Conservation (phyloP, 1,284 basidiomycete species). For the Uromyces viciae-fabae region DNA sequence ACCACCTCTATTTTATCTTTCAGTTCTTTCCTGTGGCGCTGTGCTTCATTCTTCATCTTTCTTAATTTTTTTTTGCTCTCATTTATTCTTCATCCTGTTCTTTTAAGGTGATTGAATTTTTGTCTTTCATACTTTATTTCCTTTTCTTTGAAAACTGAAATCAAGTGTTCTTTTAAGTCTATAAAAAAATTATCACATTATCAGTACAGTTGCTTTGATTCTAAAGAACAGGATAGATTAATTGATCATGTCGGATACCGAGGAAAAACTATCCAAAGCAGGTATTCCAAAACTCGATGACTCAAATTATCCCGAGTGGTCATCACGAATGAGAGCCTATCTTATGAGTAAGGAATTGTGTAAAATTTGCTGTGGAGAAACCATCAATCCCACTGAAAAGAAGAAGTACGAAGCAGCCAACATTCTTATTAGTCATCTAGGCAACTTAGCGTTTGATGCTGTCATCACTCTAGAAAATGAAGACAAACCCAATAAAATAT, state of each 20-base stretch:
- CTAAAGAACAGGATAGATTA: not conserved
- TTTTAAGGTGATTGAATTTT: too few relatives aligned
- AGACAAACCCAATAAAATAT: not conserved
- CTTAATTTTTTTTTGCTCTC: too few relatives aligned
- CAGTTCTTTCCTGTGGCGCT: too few relatives aligned
- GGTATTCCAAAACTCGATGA: not conserved
- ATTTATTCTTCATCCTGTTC: too few relatives aligned
- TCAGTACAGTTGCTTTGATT: not conserved
- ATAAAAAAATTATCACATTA: conserved; percentile 7
- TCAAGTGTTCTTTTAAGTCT: conserved; percentile 6
- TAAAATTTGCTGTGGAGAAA: not conserved
- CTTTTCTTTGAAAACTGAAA: too few relatives aligned
- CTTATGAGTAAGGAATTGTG: not conserved
- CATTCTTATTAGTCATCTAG: not conserved
- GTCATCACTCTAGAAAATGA: not conserved
- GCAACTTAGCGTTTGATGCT: too few relatives aligned
- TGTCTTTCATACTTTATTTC: too few relatives aligned
- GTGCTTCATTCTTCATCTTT: too few relatives aligned
- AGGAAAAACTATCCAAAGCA: not conserved
- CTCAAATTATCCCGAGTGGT: not conserved
- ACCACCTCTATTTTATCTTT: too few relatives aligned
- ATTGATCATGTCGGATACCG: not conserved
- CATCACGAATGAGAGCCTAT: not conserved
- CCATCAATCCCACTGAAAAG: not conserved
- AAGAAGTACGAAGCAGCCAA: not conserved